Conservation (phyloP, 768 basidiomycete genomes). For the Leccinum variicolor region DNA sequence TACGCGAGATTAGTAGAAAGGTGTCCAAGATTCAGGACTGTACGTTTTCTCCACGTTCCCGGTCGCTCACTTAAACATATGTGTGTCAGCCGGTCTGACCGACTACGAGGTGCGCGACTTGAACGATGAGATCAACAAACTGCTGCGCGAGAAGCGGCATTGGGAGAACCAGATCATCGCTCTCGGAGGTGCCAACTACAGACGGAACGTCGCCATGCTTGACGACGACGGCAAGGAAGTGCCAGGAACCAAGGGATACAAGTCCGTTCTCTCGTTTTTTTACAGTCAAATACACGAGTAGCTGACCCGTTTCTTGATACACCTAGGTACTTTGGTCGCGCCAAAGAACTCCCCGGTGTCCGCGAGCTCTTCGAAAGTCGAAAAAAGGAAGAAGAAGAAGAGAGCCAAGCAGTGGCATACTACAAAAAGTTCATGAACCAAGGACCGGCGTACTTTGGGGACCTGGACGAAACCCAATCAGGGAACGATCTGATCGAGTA, state of each 20-base stretch:
- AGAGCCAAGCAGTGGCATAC: slow-evolving; percentile 67
- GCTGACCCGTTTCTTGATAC: background rate
- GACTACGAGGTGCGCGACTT: slow-evolving; percentile 96
- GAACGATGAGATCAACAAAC: slow-evolving; percentile 96
- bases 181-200: slow-evolving; percentile 93
- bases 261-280: slow-evolving; percentile 47
- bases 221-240: slow-evolving; percentile 96
- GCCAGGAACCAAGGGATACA: slow-evolving; percentile 96
- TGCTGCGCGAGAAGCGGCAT: slow-evolving; percentile 92
- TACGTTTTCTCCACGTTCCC: slow-evolving; percentile 39
- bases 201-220: slow-evolving; percentile 89
- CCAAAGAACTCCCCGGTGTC: slow-evolving; percentile 93
- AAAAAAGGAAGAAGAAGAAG: slow-evolving; percentile 86
- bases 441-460: slow-evolving; percentile 87
- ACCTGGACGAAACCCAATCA: slow-evolving; percentile 66
- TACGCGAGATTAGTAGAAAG: slow-evolving; percentile 92
- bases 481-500: slow-evolving; percentile 64
- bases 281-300: background rate
- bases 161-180: slow-evolving; percentile 99
- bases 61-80: background rate
- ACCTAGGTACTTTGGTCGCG: slow-evolving; percentile 92
- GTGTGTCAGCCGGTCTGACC: slow-evolving; percentile 70
- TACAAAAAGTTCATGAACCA: slow-evolving; percentile 90
- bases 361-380: slow-evolving; percentile 89
- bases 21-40: slow-evolving; percentile 98